Percentiles rank a stretch among this genome's conserved stretches.
Evolutionary conservation across 441 rosid species (phyloP).

Genomic region (Brassica balearica): DNA sequence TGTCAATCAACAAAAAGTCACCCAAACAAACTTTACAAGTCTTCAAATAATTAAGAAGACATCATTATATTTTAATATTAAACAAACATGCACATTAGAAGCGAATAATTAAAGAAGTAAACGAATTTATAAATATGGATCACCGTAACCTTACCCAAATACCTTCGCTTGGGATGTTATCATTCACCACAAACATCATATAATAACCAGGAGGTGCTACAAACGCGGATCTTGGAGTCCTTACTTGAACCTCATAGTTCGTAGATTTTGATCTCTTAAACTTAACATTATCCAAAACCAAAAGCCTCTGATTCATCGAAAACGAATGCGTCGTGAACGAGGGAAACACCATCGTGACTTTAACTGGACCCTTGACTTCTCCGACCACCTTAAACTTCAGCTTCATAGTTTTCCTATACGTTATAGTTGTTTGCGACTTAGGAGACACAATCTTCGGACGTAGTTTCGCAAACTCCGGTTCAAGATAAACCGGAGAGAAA

Average conservation of each 20-base stretch:
- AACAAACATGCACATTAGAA: not conserved
- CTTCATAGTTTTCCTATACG: conserved; percentile 30
- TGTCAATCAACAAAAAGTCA: not conserved
- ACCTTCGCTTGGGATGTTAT: conserved; percentile 58
- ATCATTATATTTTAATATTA: too few species aligned
- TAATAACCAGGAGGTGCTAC: conserved; percentile 65
- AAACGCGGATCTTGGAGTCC: conserved; percentile 44
- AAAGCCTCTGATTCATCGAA: conserved; percentile 63
- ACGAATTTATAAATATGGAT: not conserved
- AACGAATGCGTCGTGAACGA: conserved; percentile 65
- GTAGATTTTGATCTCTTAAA: conserved; percentile 3
- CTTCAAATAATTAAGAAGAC: not conserved
- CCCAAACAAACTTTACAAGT: not conserved
- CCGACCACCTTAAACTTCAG: conserved; percentile 41
- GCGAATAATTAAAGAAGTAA: not conserved
- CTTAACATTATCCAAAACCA: conserved; percentile 49
- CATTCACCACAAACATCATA: conserved; percentile 59
- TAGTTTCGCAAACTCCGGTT: conserved; percentile 20
- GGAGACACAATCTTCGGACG: conserved; percentile 51
- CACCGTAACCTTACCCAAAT: conserved; percentile 53
- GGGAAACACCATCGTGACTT: conserved; percentile 60
- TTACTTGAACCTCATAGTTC: conserved; percentile 44
- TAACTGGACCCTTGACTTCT: conserved; percentile 32
- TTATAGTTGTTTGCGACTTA: conserved; percentile 37
- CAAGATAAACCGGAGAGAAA: conserved; percentile 56